Evolutionary conservation across 306 rosid genomes (phyloP), one percentile per base, ranked within the genome.

Genomic region (Psophocarpus tetragonolobus): DNA sequence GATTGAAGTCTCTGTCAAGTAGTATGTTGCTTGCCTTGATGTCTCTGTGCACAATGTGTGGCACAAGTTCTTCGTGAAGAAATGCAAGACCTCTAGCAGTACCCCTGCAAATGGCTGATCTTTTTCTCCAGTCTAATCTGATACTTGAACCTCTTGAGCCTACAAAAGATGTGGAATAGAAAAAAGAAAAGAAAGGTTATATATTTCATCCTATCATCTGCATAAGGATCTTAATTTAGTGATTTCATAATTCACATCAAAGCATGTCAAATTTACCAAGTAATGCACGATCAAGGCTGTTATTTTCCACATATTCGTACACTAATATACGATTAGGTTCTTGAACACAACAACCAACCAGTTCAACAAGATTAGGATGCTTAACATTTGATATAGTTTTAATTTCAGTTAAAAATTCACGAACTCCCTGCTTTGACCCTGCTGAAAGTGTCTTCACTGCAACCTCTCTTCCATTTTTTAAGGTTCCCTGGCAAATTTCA

Each of bases 11-110:
- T 57, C 42, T 54, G 66, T 91, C 99, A 36, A 96, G 91, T 72
- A 96, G 91, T 87, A 96, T 64, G 62, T 92, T 96, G 84, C 98
- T 96, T 38, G 99, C 97, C 88, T 92, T 96, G 79, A 96, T 92
- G 83, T 96, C 99, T 85, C 99, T 85, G 75, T 96, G 99, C 81
- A 96, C 97, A 81, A 96, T 91, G 80, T 72, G 99, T 9, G 99
- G 99, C 68, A 83, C 86, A 74, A 86, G 87, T 85, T 96, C 99
- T 86, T 92, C 99, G 12, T 96, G 99, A 77, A 96, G 98, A 86
- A 87, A 96, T n/a, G 82, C 82, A 60, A 96, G 97, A 74, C 94
- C 98, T 86, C 75, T 87, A 74, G 98, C 98, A 13, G 89, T 84
- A 38, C 96, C 97, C 77, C 74, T 47, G 85, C 98, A 96, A 78